A percentile compares a stretch with the other conserved stretches of the same genome.
phyloP scores from a whole-genome alignment of 306 rosid species.

The Cicer yamashitae region DNA sequence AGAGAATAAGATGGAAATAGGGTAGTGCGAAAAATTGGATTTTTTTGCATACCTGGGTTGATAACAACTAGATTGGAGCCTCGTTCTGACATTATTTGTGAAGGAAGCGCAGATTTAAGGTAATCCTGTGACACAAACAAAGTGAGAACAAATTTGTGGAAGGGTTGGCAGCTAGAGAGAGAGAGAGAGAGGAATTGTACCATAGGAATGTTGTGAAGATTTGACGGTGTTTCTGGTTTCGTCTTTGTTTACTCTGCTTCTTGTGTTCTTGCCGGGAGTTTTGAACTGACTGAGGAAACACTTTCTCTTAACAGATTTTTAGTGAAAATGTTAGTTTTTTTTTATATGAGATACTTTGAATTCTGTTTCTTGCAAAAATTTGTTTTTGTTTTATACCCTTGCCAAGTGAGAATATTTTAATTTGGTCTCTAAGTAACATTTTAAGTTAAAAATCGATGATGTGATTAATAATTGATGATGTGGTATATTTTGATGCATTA shows the following conservation, averaged over 20 bases:
- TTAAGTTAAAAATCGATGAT: too few species aligned
- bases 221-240: neutral
- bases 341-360: too few species aligned
- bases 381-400: too few species aligned
- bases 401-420: too few species aligned
- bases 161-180: neutral
- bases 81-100: conserved; percentile 82
- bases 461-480: too few species aligned
- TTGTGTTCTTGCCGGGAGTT: neutral
- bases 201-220: conserved; percentile 41
- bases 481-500: too few species aligned
- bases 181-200: conserved; percentile 30
- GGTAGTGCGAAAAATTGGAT: conserved; percentile 25
- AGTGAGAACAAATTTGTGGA: conserved; percentile 32
- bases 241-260: neutral
- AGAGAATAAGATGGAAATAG: conserved; percentile 11
- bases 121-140: conserved; percentile 66
- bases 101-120: conserved; percentile 90
- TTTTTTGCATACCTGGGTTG: conserved; percentile 74
- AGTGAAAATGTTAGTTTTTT: too few species aligned
- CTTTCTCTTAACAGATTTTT: neutral
- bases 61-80: conserved; percentile 91
- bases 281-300: conserved; percentile 1
- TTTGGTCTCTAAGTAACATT: too few species aligned
- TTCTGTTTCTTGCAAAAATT: too few species aligned